Evolutionary conservation across 2,329 filamentous ascomycete species (phyloP), one percentile per base, ranked within the genome.

Genomic region (Microsporum canis): DNA sequence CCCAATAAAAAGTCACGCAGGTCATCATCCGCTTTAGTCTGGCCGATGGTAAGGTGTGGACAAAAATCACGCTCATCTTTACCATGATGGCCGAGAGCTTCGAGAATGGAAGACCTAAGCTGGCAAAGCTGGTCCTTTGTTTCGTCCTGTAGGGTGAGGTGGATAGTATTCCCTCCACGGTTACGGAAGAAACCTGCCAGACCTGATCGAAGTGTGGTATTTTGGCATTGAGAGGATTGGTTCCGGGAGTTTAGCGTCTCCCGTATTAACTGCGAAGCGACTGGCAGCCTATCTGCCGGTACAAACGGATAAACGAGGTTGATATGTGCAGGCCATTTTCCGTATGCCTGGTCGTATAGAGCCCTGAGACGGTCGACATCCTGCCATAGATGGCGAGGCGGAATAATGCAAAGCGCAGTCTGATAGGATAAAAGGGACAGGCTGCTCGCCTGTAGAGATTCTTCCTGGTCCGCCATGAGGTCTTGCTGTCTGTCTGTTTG

Each of bases 261-360:
- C 33, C 75, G 67, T 39, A 81, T 73, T 12, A 71, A 68, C 2
- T 75, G 69, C 1, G 73, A 72, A 1, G 80, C 82, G 23, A 69
- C 66, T 1, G 72, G 66, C 1, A 88, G 74, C 6, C 66, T 65
- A 1, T 80, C 77, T 0, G 76, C 71, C 2, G 71, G 69, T 5
- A 86, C 82, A 68, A 87, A 88, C 0, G 85, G 86, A 67, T 88
- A 88, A 27, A 87, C 66, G 31, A 88, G 71, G 65, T 87, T 88
- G 66, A 88, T 69, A 66, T 88, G 85, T 10, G 84, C 82, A 2
- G 85, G 84, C 85, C 86, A 88, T 71, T 77, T 82, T 31, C 75
- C 75, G 65, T 80, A 81, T 0, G 80, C 77, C 63, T 82, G 83
- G 70, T 88, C 85, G 71, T 88, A 84, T 10, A 84, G 73, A n/a